phyloP scores from a whole-genome alignment of 2,329 filamentous ascomycete genomes.

The Phaeosphaeriaceae sp. region DNA sequence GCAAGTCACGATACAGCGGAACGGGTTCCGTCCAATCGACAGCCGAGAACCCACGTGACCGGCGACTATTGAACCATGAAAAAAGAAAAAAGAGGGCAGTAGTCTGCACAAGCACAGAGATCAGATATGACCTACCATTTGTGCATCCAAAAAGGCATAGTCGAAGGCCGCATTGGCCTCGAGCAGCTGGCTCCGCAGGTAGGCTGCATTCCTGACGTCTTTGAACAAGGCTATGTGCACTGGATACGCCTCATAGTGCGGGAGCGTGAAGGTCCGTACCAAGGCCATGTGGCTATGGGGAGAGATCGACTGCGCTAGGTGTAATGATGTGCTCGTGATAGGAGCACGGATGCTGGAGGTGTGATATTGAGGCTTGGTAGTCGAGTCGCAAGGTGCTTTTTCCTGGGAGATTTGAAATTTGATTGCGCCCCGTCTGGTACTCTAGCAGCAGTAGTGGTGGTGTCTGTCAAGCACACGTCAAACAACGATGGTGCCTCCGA shows the following conservation, averaged over 20 bases:
- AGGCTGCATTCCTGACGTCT: slow-evolving; percentile 77
- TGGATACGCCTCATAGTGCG: slow-evolving; percentile 75
- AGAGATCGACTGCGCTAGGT: slow-evolving; percentile 4
- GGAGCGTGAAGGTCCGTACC: slow-evolving; percentile 73
- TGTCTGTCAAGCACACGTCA: background rate
- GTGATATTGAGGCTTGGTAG: slow-evolving; percentile 1
- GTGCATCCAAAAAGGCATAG: slow-evolving; percentile 92
- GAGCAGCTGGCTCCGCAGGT: slow-evolving; percentile 84
- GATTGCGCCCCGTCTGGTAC: background rate
- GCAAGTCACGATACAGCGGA: background rate
- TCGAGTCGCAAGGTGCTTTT: background rate
- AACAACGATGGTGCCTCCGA: background rate
- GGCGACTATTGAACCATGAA: background rate
- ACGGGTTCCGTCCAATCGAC: background rate
- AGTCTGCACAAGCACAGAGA: slow-evolving; percentile 3
- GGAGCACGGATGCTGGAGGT: slow-evolving; percentile 2
- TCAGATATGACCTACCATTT: slow-evolving; percentile 61
- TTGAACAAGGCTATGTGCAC: slow-evolving; percentile 79
- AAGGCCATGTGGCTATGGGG: slow-evolving; percentile 50
- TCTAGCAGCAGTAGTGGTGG: background rate
- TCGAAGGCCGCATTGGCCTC: slow-evolving; percentile 84
- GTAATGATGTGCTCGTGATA: slow-evolving; percentile 15
- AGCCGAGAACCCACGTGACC: background rate
- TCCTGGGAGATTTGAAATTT: background rate
- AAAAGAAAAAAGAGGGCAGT: background rate